phyloP scores from a whole-genome alignment of 73 alveolate genomes.

The Tetrahymena thermophila region DNA sequence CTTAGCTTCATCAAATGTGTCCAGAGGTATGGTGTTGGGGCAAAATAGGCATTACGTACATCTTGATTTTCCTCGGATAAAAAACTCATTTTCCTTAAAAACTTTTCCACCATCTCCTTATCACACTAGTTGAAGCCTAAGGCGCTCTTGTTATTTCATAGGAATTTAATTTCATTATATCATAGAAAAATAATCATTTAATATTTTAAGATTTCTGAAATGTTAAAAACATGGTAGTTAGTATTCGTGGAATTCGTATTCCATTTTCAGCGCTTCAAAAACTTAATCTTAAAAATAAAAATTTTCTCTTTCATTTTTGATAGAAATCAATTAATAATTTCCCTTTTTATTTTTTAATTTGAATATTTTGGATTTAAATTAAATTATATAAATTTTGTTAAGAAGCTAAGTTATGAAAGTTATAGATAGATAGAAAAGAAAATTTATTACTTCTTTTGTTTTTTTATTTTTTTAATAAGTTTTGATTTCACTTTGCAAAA shows the following conservation, averaged over 20 bases:
- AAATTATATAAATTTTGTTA: neutral
- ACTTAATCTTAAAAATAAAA: neutral
- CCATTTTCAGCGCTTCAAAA: neutral
- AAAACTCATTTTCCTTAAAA: neutral
- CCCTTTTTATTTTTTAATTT: neutral
- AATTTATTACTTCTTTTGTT: too few species aligned
- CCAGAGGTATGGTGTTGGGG: constrained; percentile 1
- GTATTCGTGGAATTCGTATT: neutral
- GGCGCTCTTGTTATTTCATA: neutral
- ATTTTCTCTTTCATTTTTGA: neutral
- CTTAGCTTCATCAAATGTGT: neutral
- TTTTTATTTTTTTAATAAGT: too few species aligned
- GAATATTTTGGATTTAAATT: neutral
- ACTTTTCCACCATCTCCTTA: neutral
- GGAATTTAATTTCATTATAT: neutral
- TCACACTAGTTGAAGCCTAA: neutral
- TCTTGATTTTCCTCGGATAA: neutral
- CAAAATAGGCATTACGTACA: neutral
- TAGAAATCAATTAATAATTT: neutral
- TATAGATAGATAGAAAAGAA: too few species aligned
- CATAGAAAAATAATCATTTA: neutral
- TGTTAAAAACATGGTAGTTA: neutral
- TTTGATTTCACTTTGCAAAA: too few species aligned
- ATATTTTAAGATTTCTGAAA: neutral
- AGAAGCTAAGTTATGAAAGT: neutral